Conservation (phyloP, 495 filamentous ascomycete species). For the Trichoderma asperelloides region DNA sequence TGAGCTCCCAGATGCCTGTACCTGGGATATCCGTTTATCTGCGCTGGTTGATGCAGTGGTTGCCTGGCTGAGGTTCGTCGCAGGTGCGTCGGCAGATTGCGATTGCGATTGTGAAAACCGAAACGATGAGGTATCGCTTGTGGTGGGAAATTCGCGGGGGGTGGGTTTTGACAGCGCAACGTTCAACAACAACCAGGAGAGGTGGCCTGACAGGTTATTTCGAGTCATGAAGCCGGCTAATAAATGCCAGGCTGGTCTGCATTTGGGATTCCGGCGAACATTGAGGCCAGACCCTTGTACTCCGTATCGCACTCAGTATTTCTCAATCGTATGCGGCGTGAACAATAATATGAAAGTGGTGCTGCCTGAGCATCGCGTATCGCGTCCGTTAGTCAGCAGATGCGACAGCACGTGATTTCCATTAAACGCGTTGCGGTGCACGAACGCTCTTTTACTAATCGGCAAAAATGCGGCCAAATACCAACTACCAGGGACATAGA, state of each 20-base stretch:
- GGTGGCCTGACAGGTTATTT: constrained; percentile 51
- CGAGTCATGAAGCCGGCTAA: constrained; percentile 48
- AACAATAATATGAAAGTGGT: constrained; percentile 10
- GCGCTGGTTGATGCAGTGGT: neutral
- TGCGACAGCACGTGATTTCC: constrained; percentile 6
- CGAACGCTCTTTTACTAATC: neutral
- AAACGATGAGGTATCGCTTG: constrained; percentile 16
- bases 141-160: constrained; percentile 22
- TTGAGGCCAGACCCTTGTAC: constrained; percentile 15
- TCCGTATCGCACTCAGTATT: constrained; percentile 24
- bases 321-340: constrained; percentile 15
- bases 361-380: neutral
- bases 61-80: neutral
- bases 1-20: neutral
- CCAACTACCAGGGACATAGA: too few relatives aligned
- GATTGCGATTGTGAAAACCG: constrained; percentile 11
- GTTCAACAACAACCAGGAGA: constrained; percentile 49
- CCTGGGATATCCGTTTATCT: neutral
- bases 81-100: constrained; percentile 4
- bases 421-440: constrained; percentile 2
- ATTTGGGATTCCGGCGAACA: constrained; percentile 2
- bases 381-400: constrained; percentile 9
- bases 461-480: neutral
- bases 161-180: constrained; percentile 24
- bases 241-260: constrained; percentile 6